Evolutionary conservation across 805 yeast genomes (phyloP), one percentile per base, ranked within the genome.

Genomic region (Scheffersomyces stipitis): DNA sequence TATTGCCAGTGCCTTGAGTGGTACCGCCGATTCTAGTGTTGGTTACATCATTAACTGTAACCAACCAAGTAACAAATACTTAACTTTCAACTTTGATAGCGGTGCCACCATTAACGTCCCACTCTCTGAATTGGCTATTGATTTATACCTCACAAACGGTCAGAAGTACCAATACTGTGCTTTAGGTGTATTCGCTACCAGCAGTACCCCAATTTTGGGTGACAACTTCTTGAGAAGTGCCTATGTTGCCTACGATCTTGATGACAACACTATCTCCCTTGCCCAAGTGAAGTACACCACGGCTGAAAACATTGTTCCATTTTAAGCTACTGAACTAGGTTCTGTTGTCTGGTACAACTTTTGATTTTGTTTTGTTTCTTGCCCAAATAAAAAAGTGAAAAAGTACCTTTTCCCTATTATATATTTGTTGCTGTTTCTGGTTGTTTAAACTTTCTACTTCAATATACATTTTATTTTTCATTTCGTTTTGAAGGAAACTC

Each of bases 241-340:
- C 1, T 79, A 79, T 46, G 66, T 72, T 27, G 82, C 78, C 31
- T 80, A 68, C 40, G 82, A 80, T 54, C 51, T 79, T 31, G 80
- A 72, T 23, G 58, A 63, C 28, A 48, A 58, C 18, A 65, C 66
- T 36, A 47, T 76, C 16, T 70, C 71, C 1, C 26, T 76, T 10
- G 81, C 80, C 3, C 76, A 70, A 42, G 80, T 71, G 2, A 63
- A 57, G 30, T 56, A 46, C 32, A 47, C 71, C 24, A 18, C 37
- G 7, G 36, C 37, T n/a, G 31, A 38, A 24, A 20, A 35, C 13
- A 40, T 43, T 10, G 23, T 31, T 4, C 24, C 24, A 7, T 20
- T 20, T 10, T 20, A 20, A 20, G 10, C n/a, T n/a, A n/a, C n/a
- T n/a, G n/a, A n/a, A n/a, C n/a, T n/a, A n/a, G n/a, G n/a, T n/a